These are phyloP conservation scores for Paramecium sonneborni DNA, from an alignment of 73 alveolate species.

Conservation along the genomic window DNA sequence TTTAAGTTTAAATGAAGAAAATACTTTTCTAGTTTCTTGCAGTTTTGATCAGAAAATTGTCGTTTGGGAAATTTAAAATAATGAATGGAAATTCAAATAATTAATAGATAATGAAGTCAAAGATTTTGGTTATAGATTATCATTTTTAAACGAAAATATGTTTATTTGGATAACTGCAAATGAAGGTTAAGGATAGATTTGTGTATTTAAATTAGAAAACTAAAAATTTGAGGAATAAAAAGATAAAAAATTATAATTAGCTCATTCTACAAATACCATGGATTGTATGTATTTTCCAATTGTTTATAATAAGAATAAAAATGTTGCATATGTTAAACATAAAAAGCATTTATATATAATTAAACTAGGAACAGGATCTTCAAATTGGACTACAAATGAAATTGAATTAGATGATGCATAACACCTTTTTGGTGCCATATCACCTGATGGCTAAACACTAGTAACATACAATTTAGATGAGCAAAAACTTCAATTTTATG, in stretches of 20 bases:
- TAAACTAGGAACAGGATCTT: background rate
- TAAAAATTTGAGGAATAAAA: background rate
- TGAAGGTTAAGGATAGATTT: background rate
- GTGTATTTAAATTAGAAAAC: background rate
- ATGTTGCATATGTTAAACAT: background rate
- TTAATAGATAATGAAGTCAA: background rate
- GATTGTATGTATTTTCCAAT: background rate
- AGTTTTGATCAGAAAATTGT: background rate
- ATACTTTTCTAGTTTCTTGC: background rate
- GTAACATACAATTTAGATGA: background rate
- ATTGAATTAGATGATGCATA: background rate
- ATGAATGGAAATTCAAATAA: background rate
- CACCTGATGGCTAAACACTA: background rate
- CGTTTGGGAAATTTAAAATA: background rate
- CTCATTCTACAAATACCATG: background rate
- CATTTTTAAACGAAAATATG: background rate
- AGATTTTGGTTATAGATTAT: background rate
- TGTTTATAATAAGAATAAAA: background rate
- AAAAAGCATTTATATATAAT: background rate
- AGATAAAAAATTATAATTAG: background rate
- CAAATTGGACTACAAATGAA: background rate
- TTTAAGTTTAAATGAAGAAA: background rate
- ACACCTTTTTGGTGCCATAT: background rate
- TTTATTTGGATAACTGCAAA: background rate
- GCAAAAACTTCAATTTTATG: background rate